These are phyloP conservation scores for Flaveria trinervia DNA, from an alignment of 129 eudicot species.

Conservation along the genomic window DNA sequence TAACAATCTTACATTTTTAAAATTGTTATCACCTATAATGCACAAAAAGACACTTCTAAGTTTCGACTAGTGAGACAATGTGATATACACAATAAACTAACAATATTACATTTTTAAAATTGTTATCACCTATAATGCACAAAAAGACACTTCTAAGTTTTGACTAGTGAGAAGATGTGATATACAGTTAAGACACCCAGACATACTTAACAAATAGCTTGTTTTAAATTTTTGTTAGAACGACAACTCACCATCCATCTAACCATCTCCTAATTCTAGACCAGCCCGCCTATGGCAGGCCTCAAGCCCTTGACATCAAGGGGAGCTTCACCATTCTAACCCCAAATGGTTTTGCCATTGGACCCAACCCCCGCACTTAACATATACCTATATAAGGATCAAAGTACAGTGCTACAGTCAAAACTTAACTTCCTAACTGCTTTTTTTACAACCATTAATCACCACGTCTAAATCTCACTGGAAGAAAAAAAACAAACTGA, in stretches of 20 bases:
- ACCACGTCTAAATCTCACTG: background rate
- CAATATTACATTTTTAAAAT: background rate
- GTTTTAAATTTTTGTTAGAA: too few species aligned
- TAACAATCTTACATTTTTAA: background rate
- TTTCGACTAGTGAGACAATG: constrained; percentile 1
- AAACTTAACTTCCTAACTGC: background rate
- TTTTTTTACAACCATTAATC: background rate
- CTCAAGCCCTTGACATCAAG: too few species aligned
- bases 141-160: background rate
- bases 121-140: background rate
- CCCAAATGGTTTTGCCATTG: too few species aligned
- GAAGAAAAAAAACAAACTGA: background rate
- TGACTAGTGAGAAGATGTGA: background rate
- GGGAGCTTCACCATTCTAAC: too few species aligned
- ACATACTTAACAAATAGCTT: background rate
- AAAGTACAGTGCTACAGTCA: background rate
- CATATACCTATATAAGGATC: background rate
- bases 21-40: background rate
- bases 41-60: background rate
- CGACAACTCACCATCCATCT: too few species aligned
- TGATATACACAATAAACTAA: constrained; percentile 9
- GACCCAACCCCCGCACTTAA: background rate
- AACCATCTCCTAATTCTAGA: too few species aligned
- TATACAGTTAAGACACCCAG: background rate
- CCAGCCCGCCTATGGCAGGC: too few species aligned